These are phyloP conservation scores for Stentor roeselii DNA, from an alignment of 73 alveolate genomes.

Conservation along the genomic window DNA sequence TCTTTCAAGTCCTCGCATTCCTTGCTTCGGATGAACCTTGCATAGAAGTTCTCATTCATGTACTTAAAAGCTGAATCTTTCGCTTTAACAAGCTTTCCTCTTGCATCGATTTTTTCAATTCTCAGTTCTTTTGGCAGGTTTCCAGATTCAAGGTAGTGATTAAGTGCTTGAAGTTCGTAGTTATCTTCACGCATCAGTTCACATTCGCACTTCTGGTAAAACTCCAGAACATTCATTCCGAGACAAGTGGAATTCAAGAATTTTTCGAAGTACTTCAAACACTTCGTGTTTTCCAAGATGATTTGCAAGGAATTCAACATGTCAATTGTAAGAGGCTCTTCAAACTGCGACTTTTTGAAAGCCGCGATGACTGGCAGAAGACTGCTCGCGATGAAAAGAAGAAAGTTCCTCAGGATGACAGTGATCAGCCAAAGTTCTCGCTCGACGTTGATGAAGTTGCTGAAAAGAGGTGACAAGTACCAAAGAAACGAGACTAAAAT, in stretches of 20 bases:
- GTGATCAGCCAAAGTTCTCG: neutral
- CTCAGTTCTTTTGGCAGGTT: neutral
- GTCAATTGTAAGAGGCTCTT: slow-evolving; percentile 16
- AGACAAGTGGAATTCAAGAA: neutral
- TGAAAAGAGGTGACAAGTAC: neutral
- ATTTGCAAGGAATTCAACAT: neutral
- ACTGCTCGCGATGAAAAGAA: neutral
- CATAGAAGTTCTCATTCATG: neutral
- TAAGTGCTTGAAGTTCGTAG: no score
- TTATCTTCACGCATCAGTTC: neutral
- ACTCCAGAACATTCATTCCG: neutral
- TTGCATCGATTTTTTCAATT: neutral
- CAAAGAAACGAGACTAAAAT: neutral
- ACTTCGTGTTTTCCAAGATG: neutral
- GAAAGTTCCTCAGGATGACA: neutral
- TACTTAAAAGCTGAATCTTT: neutral
- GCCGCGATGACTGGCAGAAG: neutral
- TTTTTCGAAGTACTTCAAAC: neutral
- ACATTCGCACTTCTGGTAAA: neutral
- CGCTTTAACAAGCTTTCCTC: neutral
- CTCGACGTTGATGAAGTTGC: neutral
- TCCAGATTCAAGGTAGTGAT: neutral
- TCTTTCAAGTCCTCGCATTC: neutral
- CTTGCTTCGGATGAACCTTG: neutral
- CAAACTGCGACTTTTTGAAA: neutral